Evolutionary conservation across 148 eudicot genomes (phyloP).

Genomic region (Mesembryanthemum crystallinum): DNA sequence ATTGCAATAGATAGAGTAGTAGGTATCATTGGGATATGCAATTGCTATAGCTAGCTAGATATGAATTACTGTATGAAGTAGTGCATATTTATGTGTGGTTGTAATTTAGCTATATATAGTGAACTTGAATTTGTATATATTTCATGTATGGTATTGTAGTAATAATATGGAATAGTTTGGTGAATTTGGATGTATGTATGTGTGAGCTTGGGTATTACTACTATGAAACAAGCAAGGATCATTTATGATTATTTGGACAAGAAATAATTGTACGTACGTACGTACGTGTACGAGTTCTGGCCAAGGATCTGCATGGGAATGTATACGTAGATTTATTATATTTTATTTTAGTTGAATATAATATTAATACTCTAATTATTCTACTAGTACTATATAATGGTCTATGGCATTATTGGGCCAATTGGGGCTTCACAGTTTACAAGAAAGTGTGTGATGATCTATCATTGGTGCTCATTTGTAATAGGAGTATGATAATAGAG

Average conservation of each 20-base stretch:
- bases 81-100: background rate
- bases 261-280: background rate
- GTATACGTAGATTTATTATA: conserved; percentile 1
- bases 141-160: conserved; percentile 17
- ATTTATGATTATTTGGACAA: no score
- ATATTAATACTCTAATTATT: background rate
- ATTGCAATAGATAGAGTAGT: background rate
- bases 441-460: background rate
- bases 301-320: background rate
- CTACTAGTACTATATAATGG: background rate
- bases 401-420: background rate
- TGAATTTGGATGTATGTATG: conserved; percentile 13
- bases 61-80: background rate
- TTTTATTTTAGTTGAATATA: background rate
- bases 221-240: no score
- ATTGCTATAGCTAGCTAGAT: background rate
- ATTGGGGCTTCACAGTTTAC: background rate
- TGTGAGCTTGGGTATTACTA: background rate
- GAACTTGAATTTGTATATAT: conserved; percentile 19
- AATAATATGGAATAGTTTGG: background rate
- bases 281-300: no score
- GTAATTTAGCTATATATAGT: background rate
- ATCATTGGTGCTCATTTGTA: background rate
- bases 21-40: conserved; percentile 4
- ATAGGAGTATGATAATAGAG: background rate